A percentile compares a stretch with the other conserved stretches of the same genome.
These are phyloP conservation scores for Beta vulgaris DNA, from an alignment of 148 eudicot species.

Conservation along the genomic window DNA sequence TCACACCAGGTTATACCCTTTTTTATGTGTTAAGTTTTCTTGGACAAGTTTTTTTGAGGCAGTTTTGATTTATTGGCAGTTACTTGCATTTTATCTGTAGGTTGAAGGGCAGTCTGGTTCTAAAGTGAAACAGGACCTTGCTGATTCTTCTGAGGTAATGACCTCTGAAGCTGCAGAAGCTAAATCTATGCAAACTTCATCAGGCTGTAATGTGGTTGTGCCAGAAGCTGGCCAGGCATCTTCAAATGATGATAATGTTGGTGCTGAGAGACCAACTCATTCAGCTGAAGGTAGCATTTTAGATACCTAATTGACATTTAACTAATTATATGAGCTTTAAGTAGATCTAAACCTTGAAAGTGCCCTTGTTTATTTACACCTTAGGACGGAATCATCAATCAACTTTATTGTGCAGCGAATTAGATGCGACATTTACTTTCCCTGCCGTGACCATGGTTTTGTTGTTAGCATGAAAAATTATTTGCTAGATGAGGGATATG, in stretches of 20 bases:
- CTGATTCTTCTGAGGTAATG: slow-evolving; percentile 21
- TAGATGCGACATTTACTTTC: neutral
- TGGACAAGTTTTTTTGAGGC: neutral
- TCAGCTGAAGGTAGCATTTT: neutral
- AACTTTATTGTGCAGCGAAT: neutral
- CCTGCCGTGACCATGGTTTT: neutral
- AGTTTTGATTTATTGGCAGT: slow-evolving; percentile 2
- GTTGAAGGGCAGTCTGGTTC: slow-evolving; percentile 33
- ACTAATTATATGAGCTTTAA: neutral
- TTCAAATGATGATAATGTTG: slow-evolving; percentile 26
- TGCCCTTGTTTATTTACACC: neutral
- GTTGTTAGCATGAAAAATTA: neutral
- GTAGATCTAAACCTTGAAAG: neutral
- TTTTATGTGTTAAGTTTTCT: slow-evolving; percentile 6
- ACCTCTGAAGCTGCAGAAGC: slow-evolving; percentile 23
- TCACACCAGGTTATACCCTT: slow-evolving; percentile 45
- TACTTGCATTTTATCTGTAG: slow-evolving; percentile 28
- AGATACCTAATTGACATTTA: neutral
- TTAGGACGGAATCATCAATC: neutral
- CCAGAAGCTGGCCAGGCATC: slow-evolving; percentile 24
- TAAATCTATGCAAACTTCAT: slow-evolving; percentile 20
- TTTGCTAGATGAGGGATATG: neutral
- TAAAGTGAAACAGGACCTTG: slow-evolving; percentile 26
- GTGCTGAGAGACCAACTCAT: slow-evolving; percentile 34
- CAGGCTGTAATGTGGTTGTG: slow-evolving; percentile 8